Conservation (phyloP, 1,284 basidiomycete genomes). For the Anthracocystis panici-leucophaei region DNA sequence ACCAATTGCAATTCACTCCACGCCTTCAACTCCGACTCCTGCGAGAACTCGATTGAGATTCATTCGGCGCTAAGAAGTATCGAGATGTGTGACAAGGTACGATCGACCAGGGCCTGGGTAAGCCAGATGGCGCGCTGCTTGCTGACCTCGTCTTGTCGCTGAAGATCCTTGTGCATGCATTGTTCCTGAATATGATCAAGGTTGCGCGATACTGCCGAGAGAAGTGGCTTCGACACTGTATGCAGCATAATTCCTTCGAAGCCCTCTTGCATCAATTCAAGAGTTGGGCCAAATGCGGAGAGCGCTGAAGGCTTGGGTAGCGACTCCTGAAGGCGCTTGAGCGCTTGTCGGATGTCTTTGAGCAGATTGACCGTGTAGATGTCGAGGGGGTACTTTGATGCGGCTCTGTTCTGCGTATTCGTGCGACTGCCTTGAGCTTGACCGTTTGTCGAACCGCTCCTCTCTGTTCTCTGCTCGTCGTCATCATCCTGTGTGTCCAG, state of each 20-base stretch:
- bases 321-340: background rate
- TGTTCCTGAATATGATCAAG: background rate
- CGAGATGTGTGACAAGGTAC: background rate
- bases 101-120: conserved; percentile 5
- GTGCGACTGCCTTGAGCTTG: no score
- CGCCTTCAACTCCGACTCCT: no score
- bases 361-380: background rate
- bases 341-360: background rate
- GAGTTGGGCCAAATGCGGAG: background rate
- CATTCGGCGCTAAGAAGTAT: background rate
- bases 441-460: no score
- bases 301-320: background rate
- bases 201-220: background rate
- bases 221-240: background rate
- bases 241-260: background rate
- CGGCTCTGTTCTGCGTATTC: background rate
- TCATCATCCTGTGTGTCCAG: no score
- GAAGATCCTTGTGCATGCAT: background rate
- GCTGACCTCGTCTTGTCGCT: background rate
- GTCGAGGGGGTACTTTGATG: background rate
- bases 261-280: background rate
- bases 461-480: no score
- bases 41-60: background rate
- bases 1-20: no score
- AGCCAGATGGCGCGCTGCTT: background rate